Evolutionary conservation across 2,329 filamentous ascomycete genomes (phyloP).

Genomic region (Aureobasidium sp.): DNA sequence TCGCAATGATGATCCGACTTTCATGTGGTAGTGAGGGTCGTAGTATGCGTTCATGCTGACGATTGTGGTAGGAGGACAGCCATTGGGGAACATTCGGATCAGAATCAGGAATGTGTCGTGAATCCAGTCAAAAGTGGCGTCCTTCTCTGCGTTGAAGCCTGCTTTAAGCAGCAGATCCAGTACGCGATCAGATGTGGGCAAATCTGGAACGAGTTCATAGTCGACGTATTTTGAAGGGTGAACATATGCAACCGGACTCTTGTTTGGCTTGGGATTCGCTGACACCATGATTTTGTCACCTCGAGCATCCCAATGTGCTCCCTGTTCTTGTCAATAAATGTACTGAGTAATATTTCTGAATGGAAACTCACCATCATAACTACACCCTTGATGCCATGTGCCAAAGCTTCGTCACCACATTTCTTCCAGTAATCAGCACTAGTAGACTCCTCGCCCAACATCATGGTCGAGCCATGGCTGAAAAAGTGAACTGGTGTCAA

Average conservation of each 20-base stretch:
- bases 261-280: conserved; percentile 51
- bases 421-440: conserved; percentile 59
- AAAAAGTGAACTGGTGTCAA: conserved; percentile 56
- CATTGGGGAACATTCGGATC: conserved; percentile 58
- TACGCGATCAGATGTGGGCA: conserved; percentile 43
- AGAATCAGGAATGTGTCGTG: conserved; percentile 63
- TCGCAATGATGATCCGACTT: conserved; percentile 49
- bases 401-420: conserved; percentile 54
- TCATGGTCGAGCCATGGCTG: conserved; percentile 64
- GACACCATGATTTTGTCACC: conserved; percentile 51
- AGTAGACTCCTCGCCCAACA: conserved; percentile 56
- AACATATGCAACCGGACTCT: conserved; percentile 59
- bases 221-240: conserved; percentile 55
- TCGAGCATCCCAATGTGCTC: conserved; percentile 57
- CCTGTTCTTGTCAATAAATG: conserved; percentile 31
- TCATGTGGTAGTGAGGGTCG: conserved; percentile 49
- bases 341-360: neutral
- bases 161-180: conserved; percentile 41
- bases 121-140: conserved; percentile 59
- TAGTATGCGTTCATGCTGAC: conserved; percentile 47
- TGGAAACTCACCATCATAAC: conserved; percentile 53
- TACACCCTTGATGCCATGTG: conserved; percentile 51
- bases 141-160: conserved; percentile 47
- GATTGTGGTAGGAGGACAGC: conserved; percentile 58
- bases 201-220: conserved; percentile 54